phyloP scores from a whole-genome alignment of 179 eudicot species.

The Silene coronaria region DNA sequence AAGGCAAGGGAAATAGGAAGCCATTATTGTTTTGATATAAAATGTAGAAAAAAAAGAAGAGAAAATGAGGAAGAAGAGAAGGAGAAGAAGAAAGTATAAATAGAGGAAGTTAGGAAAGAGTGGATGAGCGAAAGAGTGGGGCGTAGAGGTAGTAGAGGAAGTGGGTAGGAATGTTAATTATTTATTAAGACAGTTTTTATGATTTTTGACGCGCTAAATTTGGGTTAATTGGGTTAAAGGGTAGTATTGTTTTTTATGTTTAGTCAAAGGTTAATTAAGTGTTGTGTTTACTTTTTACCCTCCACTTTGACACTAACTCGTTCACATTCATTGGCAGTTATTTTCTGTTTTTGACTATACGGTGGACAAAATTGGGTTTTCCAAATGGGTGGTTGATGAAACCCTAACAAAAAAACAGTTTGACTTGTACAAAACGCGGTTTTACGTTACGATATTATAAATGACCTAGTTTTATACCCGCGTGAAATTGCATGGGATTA shows the following conservation, averaged over 20 bases:
- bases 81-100: neutral
- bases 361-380: no score
- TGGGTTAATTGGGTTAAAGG: neutral
- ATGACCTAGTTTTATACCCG: no score
- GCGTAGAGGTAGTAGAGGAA: neutral
- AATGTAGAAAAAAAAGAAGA: neutral
- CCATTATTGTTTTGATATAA: slow-evolving; percentile 11
- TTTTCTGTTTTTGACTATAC: neutral
- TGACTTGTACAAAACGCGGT: no score
- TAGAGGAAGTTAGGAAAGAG: neutral
- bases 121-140: neutral
- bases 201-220: neutral
- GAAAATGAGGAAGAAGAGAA: neutral
- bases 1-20: slow-evolving; percentile 5
- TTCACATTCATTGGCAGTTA: neutral
- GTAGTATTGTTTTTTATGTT: neutral
- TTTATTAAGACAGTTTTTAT: neutral
- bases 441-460: no score
- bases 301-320: neutral
- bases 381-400: no score
- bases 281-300: neutral
- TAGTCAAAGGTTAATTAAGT: neutral
- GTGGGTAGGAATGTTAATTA: slow-evolving; percentile 1
- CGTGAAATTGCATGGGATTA: no score
- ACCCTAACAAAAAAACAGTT: no score